phyloP scores from a whole-genome alignment of 1,139 yeast genomes.

The Arxiozyma telluris region DNA sequence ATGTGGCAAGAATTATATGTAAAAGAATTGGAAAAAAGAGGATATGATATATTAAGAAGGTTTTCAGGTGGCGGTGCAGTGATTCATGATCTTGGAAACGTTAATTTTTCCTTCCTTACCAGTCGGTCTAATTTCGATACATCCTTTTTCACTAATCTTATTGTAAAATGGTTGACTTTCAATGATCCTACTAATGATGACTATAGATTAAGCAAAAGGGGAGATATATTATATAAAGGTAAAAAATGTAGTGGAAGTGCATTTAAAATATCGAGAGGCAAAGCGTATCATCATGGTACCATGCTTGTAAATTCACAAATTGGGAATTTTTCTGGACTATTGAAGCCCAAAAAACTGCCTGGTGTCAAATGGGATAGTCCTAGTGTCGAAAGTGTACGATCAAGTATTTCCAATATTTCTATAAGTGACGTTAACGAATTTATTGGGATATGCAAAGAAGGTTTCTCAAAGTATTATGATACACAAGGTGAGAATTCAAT shows the following conservation, averaged over 20 bases:
- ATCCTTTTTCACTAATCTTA: slow-evolving; percentile 46
- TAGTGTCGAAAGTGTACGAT: slow-evolving; percentile 68
- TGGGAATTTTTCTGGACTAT: slow-evolving; percentile 45
- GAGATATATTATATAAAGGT: slow-evolving; percentile 52
- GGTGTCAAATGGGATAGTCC: slow-evolving; percentile 46
- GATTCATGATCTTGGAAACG: slow-evolving; percentile 89
- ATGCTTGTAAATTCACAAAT: slow-evolving; percentile 71
- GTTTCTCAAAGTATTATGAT: slow-evolving; percentile 14
- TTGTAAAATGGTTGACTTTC: slow-evolving; percentile 39
- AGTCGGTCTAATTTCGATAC: slow-evolving; percentile 60
- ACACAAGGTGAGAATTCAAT: slow-evolving; percentile 6
- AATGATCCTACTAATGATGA: slow-evolving; percentile 25
- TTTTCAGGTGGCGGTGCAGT: slow-evolving; percentile 96
- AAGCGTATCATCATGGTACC: slow-evolving; percentile 93
- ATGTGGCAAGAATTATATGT: slow-evolving; percentile 85
- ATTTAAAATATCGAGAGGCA: slow-evolving; percentile 71
- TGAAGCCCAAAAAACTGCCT: slow-evolving; percentile 41
- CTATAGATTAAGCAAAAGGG: slow-evolving; percentile 35
- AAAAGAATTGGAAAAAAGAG: slow-evolving; percentile 42
- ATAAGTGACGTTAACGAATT: slow-evolving; percentile 18
- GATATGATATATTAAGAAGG: slow-evolving; percentile 68
- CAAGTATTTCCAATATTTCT: slow-evolving; percentile 61
- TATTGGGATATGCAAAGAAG: slow-evolving; percentile 18
- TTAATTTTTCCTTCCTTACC: slow-evolving; percentile 77
- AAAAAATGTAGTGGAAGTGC: slow-evolving; percentile 85